phyloP scores from a whole-genome alignment of 768 basidiomycete species.

The Suillus occidentalis region DNA sequence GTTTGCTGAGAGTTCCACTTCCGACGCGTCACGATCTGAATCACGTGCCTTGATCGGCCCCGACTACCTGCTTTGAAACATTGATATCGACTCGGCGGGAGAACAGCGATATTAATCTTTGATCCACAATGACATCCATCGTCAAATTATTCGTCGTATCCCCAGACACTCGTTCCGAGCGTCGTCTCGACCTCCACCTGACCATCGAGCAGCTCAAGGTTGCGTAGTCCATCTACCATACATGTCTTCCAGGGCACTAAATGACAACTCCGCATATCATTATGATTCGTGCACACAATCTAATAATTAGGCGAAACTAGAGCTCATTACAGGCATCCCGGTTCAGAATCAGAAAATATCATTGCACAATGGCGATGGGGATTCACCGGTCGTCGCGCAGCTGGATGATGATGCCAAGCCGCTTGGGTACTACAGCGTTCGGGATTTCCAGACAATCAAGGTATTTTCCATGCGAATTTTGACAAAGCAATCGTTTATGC shows the following conservation, averaged over 20 bases:
- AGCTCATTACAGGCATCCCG: slow-evolving; percentile 89
- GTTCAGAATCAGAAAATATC: slow-evolving; percentile 67
- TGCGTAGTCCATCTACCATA: slow-evolving; percentile 13
- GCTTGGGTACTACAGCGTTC: slow-evolving; percentile 72
- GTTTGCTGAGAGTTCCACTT: no score
- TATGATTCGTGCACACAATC: not conserved
- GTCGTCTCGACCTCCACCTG: slow-evolving; percentile 73
- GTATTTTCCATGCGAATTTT: slow-evolving; percentile 36
- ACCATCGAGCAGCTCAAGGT: slow-evolving; percentile 87
- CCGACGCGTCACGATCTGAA: no score
- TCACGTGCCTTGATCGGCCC: no score
- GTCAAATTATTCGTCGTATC: slow-evolving; percentile 81
- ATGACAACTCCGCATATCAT: not conserved
- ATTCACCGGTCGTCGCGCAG: slow-evolving; percentile 46
- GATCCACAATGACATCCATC: slow-evolving; percentile 37
- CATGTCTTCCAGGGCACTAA: slow-evolving; percentile 14
- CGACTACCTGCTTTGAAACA: no score
- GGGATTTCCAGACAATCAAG: slow-evolving; percentile 79
- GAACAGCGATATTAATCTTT: not conserved
- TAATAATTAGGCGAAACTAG: slow-evolving; percentile 65
- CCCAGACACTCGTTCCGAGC: slow-evolving; percentile 87
- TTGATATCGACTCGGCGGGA: not conserved
- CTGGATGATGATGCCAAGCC: slow-evolving; percentile 67
- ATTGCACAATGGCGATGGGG: slow-evolving; percentile 58
- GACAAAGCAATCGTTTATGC: not conserved